Evolutionary conservation across 2,329 filamentous ascomycete genomes (phyloP).

Genomic region (Botryotinia globosa): DNA sequence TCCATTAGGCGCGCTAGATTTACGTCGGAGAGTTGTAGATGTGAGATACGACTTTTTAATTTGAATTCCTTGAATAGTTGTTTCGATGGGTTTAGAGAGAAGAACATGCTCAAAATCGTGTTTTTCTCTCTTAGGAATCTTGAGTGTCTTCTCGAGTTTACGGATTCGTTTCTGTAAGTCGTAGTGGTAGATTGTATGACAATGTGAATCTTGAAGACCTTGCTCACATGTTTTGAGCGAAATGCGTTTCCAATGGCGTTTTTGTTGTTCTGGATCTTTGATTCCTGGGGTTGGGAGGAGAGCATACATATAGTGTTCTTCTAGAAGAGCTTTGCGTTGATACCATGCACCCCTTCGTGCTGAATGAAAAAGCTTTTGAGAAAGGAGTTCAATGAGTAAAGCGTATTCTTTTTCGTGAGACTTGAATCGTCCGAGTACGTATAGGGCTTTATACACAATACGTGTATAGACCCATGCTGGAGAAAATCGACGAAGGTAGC

Average conservation of each 20-base stretch:
- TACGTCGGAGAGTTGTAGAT: slow-evolving; percentile 27
- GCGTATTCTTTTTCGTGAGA: slow-evolving; percentile 73
- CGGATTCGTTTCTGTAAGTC: slow-evolving; percentile 91
- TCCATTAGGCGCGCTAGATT: slow-evolving; percentile 11
- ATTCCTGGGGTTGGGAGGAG: slow-evolving; percentile 39
- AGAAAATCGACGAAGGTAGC: slow-evolving; percentile 84
- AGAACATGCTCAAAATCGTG: slow-evolving; percentile 90
- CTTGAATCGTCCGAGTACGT: slow-evolving; percentile 78
- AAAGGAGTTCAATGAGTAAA: slow-evolving; percentile 70
- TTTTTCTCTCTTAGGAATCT: slow-evolving; percentile 78
- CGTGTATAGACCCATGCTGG: slow-evolving; percentile 92
- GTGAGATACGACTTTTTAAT: slow-evolving; percentile 58
- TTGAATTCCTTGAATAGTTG: slow-evolving; percentile 73
- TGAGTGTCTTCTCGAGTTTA: slow-evolving; percentile 83
- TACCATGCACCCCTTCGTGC: slow-evolving; percentile 89
- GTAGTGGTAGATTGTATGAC: slow-evolving; percentile 90
- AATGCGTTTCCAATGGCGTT: slow-evolving; percentile 76
- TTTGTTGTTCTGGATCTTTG: slow-evolving; percentile 56
- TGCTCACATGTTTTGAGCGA: slow-evolving; percentile 79
- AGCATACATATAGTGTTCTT: slow-evolving; percentile 89
- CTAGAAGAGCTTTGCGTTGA: slow-evolving; percentile 86
- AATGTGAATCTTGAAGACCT: slow-evolving; percentile 82
- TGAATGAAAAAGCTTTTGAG: slow-evolving; percentile 80
- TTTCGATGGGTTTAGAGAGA: slow-evolving; percentile 71
- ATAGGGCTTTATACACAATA: slow-evolving; percentile 83